Percentiles rank a stretch among this genome's conserved stretches.
Evolutionary conservation across 495 filamentous ascomycete genomes (phyloP).

Genomic region (Paragyromitra xinjiangensis): DNA sequence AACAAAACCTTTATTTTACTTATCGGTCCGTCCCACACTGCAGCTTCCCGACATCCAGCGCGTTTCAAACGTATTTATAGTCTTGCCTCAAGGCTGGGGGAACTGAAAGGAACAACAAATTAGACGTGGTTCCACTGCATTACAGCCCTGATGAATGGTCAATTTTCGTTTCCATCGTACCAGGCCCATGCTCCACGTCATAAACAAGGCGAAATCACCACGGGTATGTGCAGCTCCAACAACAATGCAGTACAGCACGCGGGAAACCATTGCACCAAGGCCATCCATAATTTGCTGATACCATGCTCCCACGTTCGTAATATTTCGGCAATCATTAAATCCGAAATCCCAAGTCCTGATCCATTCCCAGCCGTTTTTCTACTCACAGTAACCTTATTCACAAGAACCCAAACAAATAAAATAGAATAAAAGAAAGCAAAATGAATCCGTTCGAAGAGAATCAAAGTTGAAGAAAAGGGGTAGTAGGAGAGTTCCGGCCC

Average conservation of each 20-base stretch:
- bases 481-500: constrained; percentile 37
- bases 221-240: constrained; percentile 27
- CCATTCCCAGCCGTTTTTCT: constrained; percentile 2
- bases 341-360: constrained; percentile 15
- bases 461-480: constrained; percentile 13
- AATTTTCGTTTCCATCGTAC: not conserved
- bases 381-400: constrained; percentile 39
- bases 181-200: constrained; percentile 34
- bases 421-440: constrained; percentile 19
- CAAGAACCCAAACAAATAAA: constrained; percentile 36
- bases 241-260: constrained; percentile 12
- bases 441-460: constrained; percentile 4
- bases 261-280: constrained; percentile 10
- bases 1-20: constrained; percentile 12
- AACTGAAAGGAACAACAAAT: constrained; percentile 4
- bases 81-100: not conserved
- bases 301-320: constrained; percentile 13
- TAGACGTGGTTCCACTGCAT: constrained; percentile 51
- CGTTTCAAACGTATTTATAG: constrained; percentile 34
- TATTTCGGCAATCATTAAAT: constrained; percentile 21
- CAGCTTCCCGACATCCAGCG: constrained; percentile 17
- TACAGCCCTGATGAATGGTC: not conserved
- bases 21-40: constrained; percentile 18
- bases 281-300: constrained; percentile 12
- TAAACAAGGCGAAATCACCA: constrained; percentile 16